These are phyloP conservation scores for Chaetomiaceae sp. DNA, from an alignment of 2,329 filamentous ascomycete genomes.

Conservation along the genomic window DNA sequence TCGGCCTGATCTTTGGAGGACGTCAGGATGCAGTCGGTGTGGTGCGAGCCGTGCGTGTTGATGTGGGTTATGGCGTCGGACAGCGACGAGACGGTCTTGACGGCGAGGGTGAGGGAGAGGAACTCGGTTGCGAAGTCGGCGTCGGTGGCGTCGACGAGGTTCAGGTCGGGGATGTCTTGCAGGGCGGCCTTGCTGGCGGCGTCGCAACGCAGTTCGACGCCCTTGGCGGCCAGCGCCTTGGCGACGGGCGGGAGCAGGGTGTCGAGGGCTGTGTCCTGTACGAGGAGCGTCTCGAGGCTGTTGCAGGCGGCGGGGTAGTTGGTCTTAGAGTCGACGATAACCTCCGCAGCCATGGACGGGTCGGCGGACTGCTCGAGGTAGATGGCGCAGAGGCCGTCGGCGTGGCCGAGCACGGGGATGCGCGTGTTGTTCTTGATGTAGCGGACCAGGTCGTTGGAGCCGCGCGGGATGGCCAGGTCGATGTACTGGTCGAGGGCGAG, in stretches of 20 bases:
- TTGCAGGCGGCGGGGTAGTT: conserved; percentile 96
- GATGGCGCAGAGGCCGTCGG: conserved; percentile 84
- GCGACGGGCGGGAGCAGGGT: conserved; percentile 68
- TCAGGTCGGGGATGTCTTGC: conserved; percentile 38
- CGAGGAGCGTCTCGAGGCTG: conserved; percentile 83
- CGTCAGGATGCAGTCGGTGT: conserved; percentile 90
- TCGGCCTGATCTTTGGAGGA: conserved; percentile 63
- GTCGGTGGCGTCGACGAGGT: conserved; percentile 60
- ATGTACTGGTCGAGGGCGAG: conserved; percentile 81
- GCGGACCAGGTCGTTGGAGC: conserved; percentile 83
- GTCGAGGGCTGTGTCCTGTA: conserved; percentile 66
- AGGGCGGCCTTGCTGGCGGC: conserved; percentile 61
- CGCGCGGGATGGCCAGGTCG: conserved; percentile 90
- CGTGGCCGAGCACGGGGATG: conserved; percentile 94
- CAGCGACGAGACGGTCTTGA: conserved; percentile 70
- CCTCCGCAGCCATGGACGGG: conserved; percentile 62
- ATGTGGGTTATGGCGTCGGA: conserved; percentile 79
- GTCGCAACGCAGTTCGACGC: conserved; percentile 82
- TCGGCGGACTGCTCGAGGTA: conserved; percentile 82
- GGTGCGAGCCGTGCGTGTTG: conserved; percentile 86
- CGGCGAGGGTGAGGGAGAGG: conserved; percentile 74
- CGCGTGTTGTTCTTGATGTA: conserved; percentile 87
- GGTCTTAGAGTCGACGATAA: conserved; percentile 87
- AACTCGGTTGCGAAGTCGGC: conserved; percentile 86
- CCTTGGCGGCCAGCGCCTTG: conserved; percentile 67